Base-by-base conservation (phyloP, 257 asterid genomes). In the Pogostemon cablin region DNA sequence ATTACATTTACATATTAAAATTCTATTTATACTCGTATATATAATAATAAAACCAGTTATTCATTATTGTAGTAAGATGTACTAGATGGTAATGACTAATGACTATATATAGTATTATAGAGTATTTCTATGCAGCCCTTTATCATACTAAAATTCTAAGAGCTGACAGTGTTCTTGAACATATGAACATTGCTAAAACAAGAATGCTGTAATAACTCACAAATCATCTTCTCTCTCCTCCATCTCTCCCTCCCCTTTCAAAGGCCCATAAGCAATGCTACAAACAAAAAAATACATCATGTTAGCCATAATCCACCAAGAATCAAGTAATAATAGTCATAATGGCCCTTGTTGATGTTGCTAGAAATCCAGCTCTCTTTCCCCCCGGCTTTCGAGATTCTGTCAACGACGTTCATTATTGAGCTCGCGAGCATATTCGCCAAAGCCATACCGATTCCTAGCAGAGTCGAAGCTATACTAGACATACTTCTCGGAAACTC, bases 401-500 rank as follows among this genome's bases (percentile, higher is more conserved):
- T 8, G 5, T 85, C 86, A 3, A 85, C 64, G 1, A 41, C 61
- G 35, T 60, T 91, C 84, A 91, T 65, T 25, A 85, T 71, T 6
- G 79, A 74, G 65, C 98, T 89, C 12, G 90, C 91, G 0, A 79
- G 2, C 11, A 91, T 37, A 66, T 72, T 89, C 9, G 88, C 91
- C 65, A 79, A 9, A 0, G 81, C 68, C 72, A 57, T 2, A 12
- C 90, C 95, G 1, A 86, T 53, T 4, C 78, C 84, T 11, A 25
- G 34, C 4, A 91, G 67, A 3, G 81, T 62, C 4, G 89, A 46
- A 25, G 93, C 95, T 15, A 91, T 77, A 50, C 96, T 89, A 55
- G 95, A 82, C 96, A 89, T 87, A 54, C 90, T 85, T 52, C 77
- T 77, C 0, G 98, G 95, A 4, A 91, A 67, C 81, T 91, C 95